Conservation (phyloP, 768 basidiomycete genomes). For the Hypholoma fasciculare region DNA sequence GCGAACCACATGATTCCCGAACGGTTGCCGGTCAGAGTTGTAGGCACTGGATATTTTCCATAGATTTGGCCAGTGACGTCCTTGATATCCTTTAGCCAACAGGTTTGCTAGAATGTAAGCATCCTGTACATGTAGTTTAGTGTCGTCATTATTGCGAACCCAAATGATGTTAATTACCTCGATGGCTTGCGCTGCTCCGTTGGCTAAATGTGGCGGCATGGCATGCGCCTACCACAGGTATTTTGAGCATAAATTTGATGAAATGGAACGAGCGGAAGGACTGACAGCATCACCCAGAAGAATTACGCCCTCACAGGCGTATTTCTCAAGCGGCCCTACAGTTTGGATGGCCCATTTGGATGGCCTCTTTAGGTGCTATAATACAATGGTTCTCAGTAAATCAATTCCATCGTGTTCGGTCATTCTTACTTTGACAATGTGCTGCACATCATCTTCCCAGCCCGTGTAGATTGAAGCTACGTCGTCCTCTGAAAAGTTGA, state of each 20-base stretch:
- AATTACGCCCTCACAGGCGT: constrained; percentile 12
- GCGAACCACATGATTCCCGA: constrained; percentile 12
- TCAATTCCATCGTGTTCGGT: background rate
- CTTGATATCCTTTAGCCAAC: constrained; percentile 5
- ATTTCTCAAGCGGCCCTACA: constrained; percentile 16
- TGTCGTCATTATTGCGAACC: background rate
- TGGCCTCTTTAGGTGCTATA: constrained; percentile 15
- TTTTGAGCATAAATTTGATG: constrained; percentile 12
- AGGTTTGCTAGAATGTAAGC: constrained; percentile 13
- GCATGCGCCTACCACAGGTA: background rate
- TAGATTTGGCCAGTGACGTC: background rate
- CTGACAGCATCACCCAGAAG: constrained; percentile 25
- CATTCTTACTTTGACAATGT: constrained; percentile 14
- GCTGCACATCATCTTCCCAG: constrained; percentile 30
- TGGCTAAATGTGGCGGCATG: constrained; percentile 12
- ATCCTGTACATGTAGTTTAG: constrained; percentile 4
- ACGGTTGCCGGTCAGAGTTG: constrained; percentile 10
- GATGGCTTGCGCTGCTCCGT: constrained; percentile 24
- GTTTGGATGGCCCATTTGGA: constrained; percentile 21
- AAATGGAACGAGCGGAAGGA: background rate
- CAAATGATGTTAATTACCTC: constrained; percentile 8
- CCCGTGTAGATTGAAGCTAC: constrained; percentile 20
- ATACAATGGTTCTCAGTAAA: background rate
- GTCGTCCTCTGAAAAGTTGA: constrained; percentile 23
- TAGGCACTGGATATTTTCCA: constrained; percentile 14